Evolutionary conservation across 2,329 filamentous ascomycete genomes (phyloP).

Genomic region (Aspergillus pseudotamarii): DNA sequence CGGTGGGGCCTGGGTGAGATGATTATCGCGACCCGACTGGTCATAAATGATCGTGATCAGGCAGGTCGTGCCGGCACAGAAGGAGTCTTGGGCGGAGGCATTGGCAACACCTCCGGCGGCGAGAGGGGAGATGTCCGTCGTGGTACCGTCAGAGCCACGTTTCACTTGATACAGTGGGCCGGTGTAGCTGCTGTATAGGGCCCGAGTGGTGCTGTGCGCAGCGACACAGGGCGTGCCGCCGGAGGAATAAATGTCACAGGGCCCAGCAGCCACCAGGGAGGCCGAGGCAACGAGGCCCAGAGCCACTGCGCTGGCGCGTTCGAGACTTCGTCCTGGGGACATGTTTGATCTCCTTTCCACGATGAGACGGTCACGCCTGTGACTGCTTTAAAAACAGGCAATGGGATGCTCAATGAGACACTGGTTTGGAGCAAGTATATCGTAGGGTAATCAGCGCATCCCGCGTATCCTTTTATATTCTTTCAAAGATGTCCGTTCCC

Average conservation of each 20-base stretch:
- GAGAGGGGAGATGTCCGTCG: constrained; percentile 53
- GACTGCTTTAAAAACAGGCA: too few relatives aligned
- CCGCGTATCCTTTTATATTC: too few relatives aligned
- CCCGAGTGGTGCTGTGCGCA: constrained; percentile 67
- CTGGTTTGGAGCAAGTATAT: too few relatives aligned
- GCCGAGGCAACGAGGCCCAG: constrained; percentile 17
- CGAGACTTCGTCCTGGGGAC: not conserved
- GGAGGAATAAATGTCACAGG: constrained; percentile 64
- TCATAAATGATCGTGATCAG: constrained; percentile 68
- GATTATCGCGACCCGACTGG: constrained; percentile 64
- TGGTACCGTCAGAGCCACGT: constrained; percentile 55
- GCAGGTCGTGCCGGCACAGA: constrained; percentile 64
- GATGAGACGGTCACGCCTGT: not conserved
- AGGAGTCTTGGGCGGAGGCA: constrained; percentile 61
- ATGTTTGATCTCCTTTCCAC: not conserved
- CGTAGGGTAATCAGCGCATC: too few relatives aligned
- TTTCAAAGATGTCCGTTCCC: too few relatives aligned
- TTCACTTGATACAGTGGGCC: constrained; percentile 63
- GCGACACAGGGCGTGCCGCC: constrained; percentile 66
- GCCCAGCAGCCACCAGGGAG: constrained; percentile 54
- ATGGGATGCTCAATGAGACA: too few relatives aligned
- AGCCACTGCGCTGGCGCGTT: not conserved
- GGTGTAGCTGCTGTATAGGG: constrained; percentile 58
- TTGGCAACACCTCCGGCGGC: constrained; percentile 65
- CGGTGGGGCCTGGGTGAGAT: constrained; percentile 64